Base-by-base conservation (phyloP, 139 green algal species). In the Volvox africanus region DNA sequence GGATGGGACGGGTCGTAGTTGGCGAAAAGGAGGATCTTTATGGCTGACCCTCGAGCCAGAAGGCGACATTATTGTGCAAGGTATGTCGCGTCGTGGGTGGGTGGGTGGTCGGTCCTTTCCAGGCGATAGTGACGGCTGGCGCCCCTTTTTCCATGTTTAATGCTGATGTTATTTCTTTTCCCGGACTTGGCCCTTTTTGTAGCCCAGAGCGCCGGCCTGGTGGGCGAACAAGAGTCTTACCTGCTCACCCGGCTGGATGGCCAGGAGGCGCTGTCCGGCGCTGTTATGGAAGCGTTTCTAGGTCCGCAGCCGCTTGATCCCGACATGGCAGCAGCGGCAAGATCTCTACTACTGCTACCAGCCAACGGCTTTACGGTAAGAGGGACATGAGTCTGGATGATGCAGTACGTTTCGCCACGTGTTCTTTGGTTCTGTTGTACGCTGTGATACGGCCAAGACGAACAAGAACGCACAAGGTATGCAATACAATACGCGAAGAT, bases 41-140 rank as follows among this genome's bases (percentile, higher is more conserved):
- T 84, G 78, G 77, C 20, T 93, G 0, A 93, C 90, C 20, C 67
- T 79, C 19, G 68, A 76, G 50, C 90, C 90, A 1, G 79, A 80
- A 22, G 90, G 90, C 67, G 30, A 21, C 20, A 19, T 93, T 1
- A 0, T 91, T 50, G 21, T 93, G 79, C 85, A 93, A 21, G 90
- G 90, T 93, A 67, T 44, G 24, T 1, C 19, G 19, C 11, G 11
- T 28, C 16, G 65, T 73, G 65, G 65, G 11, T 5, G 65, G 65
- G 2, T 30, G 16, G 65, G 11, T 24, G 65, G 65, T 16, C 65
- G 65, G 21, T 73, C 65, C 24, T 28, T 73, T 73, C 65, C 6
- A 28, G 65, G 65, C 2, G 65, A 73, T 30, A 30, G 65, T 5
- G 9, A 55, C 44, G 21, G 65, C 65, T 73, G n/a, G 21, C 24